These are phyloP conservation scores for Lachnellula hyalina DNA, from an alignment of 2,329 filamentous ascomycete genomes.

Conservation along the genomic window DNA sequence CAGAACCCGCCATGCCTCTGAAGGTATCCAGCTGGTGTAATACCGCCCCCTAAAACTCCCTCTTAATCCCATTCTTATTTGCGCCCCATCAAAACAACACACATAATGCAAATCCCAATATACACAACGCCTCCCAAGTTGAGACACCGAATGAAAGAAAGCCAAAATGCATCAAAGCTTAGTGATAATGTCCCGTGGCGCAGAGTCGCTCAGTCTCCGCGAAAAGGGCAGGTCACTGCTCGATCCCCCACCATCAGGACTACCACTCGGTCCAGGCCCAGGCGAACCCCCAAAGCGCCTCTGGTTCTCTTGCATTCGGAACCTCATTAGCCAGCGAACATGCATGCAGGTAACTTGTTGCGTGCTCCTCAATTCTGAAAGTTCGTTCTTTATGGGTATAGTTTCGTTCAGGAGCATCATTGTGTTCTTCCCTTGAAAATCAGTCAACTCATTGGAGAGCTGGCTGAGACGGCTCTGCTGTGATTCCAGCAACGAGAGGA, in stretches of 20 bases:
- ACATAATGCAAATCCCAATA: background rate
- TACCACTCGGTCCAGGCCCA: slow-evolving; percentile 9
- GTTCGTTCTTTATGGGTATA: slow-evolving; percentile 55
- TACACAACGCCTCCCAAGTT: background rate
- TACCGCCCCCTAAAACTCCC: background rate
- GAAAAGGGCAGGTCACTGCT: slow-evolving; percentile 7
- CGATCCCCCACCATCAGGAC: slow-evolving; percentile 16
- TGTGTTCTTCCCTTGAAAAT: slow-evolving; percentile 54
- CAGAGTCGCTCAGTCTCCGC: slow-evolving; percentile 21
- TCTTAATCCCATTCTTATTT: background rate
- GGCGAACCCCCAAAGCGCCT: slow-evolving; percentile 15
- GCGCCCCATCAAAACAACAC: background rate
- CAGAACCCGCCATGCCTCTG: background rate
- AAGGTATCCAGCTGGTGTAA: background rate
- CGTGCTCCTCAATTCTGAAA: slow-evolving; percentile 43
- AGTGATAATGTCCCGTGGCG: slow-evolving; percentile 20
- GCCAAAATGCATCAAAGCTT: slow-evolving; percentile 14
- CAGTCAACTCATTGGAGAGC: slow-evolving; percentile 50
- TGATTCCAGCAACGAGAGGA: slow-evolving; percentile 43
- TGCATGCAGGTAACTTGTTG: slow-evolving; percentile 32
- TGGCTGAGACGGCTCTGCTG: slow-evolving; percentile 53
- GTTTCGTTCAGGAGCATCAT: slow-evolving; percentile 58
- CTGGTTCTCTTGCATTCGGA: slow-evolving; percentile 29
- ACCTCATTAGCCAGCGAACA: slow-evolving; percentile 32
- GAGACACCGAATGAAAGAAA: background rate